phyloP scores from a whole-genome alignment of 352 stramenopile species.

The Globisporangium canariense region DNA sequence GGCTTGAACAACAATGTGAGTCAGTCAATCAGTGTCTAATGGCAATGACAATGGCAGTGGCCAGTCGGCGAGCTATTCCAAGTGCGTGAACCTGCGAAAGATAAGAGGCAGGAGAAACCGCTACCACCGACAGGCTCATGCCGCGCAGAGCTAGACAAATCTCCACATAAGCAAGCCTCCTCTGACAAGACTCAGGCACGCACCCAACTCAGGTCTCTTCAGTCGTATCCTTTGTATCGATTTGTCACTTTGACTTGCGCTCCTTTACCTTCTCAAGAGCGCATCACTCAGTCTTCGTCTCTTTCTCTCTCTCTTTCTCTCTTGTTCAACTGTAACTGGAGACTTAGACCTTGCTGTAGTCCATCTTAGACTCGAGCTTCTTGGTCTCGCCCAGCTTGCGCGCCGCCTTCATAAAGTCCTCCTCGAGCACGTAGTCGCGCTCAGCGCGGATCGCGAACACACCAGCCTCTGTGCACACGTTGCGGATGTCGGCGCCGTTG shows the following conservation, averaged over 20 bases:
- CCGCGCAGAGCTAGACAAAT: not conserved
- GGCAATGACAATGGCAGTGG: not conserved
- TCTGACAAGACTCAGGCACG: not conserved
- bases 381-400: conserved; percentile 99
- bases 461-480: conserved; percentile 96
- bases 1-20: not conserved
- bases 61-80: not conserved
- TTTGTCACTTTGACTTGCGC: not conserved
- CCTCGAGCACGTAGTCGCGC: conserved; percentile 98
- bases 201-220: not conserved
- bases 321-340: not conserved
- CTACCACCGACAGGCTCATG: not conserved
- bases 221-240: not conserved
- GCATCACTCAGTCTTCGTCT: not conserved
- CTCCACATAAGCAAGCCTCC: not conserved
- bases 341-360: conserved; percentile 99
- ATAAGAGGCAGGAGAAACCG: not conserved
- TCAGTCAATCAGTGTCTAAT: not conserved
- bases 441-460: conserved; percentile 99
- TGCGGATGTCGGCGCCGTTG: conserved; percentile 99
- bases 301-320: not conserved
- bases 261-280: not conserved
- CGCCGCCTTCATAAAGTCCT: conserved; percentile 99
- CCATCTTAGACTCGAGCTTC: conserved; percentile 99
- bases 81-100: not conserved